Conservation (phyloP, 495 filamentous ascomycete genomes). For the Aspergillus sclerotiicarbonarius region DNA sequence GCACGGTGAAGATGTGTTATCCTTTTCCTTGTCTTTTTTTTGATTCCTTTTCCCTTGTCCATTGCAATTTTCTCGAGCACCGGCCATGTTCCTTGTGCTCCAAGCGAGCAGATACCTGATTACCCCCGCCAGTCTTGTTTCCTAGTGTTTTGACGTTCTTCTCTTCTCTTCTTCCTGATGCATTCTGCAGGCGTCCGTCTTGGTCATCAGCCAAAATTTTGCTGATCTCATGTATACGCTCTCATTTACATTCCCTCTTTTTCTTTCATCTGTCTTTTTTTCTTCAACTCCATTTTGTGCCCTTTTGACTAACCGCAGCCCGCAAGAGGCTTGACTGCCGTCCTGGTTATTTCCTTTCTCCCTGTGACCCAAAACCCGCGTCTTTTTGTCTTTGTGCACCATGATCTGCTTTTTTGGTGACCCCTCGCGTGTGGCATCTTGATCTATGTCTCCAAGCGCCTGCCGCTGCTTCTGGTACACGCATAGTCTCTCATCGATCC, state of each 20-base stretch:
- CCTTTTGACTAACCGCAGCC: slow-evolving; percentile 15
- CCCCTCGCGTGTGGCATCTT: slow-evolving; percentile 21
- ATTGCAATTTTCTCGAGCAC: slow-evolving; percentile 1
- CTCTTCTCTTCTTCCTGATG: slow-evolving; percentile 18
- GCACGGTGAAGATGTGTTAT: slow-evolving; percentile 3
- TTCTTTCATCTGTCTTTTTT: slow-evolving; percentile 24
- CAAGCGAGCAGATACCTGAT: slow-evolving; percentile 37
- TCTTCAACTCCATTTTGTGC: slow-evolving; percentile 26
- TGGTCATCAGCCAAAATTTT: slow-evolving; percentile 39
- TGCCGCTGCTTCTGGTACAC: slow-evolving; percentile 24
- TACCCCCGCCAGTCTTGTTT: slow-evolving; percentile 26
- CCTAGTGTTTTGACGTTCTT: slow-evolving; percentile 31
- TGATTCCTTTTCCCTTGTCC: slow-evolving; percentile 27
- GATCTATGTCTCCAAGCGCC: slow-evolving; percentile 21
- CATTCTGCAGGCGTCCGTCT: slow-evolving; percentile 51
- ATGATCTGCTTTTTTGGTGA: slow-evolving; percentile 27
- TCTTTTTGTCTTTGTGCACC: slow-evolving; percentile 18
- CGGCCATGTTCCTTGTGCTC: slow-evolving; percentile 19
- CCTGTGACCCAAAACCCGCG: slow-evolving; percentile 10
- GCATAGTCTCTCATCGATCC: slow-evolving; percentile 23
- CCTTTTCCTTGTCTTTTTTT: slow-evolving; percentile 18
- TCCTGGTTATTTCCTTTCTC: slow-evolving; percentile 16
- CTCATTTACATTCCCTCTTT: slow-evolving; percentile 29
- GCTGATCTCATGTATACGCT: slow-evolving; percentile 40
- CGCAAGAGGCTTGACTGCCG: slow-evolving; percentile 22